Evolutionary conservation across 2,329 filamentous ascomycete species (phyloP).

Genomic region (Botrytis porri): DNA sequence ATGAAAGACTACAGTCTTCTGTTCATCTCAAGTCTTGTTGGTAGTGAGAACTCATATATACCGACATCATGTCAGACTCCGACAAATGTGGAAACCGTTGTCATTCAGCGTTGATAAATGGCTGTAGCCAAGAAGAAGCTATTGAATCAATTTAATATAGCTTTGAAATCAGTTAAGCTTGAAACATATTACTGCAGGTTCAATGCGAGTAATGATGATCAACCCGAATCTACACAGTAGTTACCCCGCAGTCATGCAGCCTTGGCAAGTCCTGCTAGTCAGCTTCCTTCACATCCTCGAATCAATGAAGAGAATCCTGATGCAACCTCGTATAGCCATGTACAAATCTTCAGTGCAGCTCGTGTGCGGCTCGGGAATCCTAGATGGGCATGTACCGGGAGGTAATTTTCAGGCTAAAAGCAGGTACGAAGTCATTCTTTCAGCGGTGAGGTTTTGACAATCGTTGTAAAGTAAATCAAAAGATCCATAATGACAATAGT

Average conservation of each 20-base stretch:
- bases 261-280: background rate
- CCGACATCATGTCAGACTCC: background rate
- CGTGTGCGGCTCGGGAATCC: background rate
- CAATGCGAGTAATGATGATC: constrained; percentile 2
- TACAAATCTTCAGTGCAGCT: background rate
- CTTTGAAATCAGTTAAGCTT: background rate
- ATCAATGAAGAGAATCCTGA: background rate
- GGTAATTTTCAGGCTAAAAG: background rate
- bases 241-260: background rate
- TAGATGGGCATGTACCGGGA: background rate
- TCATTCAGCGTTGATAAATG: background rate
- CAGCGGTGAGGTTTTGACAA: background rate
- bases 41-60: background rate
- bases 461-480: background rate
- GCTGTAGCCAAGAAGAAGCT: constrained; percentile 3
- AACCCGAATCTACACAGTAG: background rate
- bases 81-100: background rate
- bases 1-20: background rate
- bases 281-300: background rate
- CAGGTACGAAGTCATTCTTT: constrained; percentile 1
- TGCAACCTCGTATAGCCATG: constrained; percentile 3
- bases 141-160: background rate
- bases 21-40: background rate
- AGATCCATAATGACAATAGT: background rate
- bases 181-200: background rate